These are phyloP conservation scores for Colletotrichum neosansevieriae DNA, from an alignment of 2,329 filamentous ascomycete species.

Conservation along the genomic window DNA sequence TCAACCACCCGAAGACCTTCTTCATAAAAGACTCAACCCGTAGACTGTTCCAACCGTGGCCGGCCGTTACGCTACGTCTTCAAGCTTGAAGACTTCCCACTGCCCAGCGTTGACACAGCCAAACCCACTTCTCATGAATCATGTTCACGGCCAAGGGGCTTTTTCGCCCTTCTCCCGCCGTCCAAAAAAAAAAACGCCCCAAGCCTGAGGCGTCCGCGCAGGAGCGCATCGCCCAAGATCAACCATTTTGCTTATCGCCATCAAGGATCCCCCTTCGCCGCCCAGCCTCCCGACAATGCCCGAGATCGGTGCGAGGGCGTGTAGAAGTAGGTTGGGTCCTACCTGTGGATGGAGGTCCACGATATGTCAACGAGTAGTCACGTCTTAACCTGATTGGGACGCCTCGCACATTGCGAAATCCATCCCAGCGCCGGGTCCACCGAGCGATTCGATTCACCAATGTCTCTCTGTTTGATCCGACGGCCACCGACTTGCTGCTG, in stretches of 20 bases:
- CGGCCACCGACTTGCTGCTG: neutral
- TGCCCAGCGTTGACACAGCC: conserved; percentile 29
- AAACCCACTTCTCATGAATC: conserved; percentile 40
- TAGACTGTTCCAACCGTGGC: conserved; percentile 4
- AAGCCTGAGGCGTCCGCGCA: conserved; percentile 12
- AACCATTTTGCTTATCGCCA: conserved; percentile 5
- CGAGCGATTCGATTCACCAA: conserved; percentile 32
- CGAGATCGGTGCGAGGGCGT: conserved; percentile 39
- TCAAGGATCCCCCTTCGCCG: conserved; percentile 29
- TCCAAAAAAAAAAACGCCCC: neutral
- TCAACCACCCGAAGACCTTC: neutral
- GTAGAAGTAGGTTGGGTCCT: conserved; percentile 31
- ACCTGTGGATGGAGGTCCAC: conserved; percentile 28
- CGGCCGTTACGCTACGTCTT: conserved; percentile 28
- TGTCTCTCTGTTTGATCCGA: conserved; percentile 39
- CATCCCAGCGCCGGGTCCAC: conserved; percentile 35
- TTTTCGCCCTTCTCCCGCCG: neutral
- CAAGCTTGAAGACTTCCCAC: conserved; percentile 18
- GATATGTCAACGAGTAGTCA: conserved; percentile 37
- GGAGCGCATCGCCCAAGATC: conserved; percentile 1
- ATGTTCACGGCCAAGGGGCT: conserved; percentile 33
- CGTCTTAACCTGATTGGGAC: conserved; percentile 38
- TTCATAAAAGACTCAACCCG: neutral
- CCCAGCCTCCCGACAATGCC: conserved; percentile 39
- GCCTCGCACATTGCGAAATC: conserved; percentile 35